Evolutionary conservation across 2,329 filamentous ascomycete species (phyloP).

Genomic region (Fusarium udum): DNA sequence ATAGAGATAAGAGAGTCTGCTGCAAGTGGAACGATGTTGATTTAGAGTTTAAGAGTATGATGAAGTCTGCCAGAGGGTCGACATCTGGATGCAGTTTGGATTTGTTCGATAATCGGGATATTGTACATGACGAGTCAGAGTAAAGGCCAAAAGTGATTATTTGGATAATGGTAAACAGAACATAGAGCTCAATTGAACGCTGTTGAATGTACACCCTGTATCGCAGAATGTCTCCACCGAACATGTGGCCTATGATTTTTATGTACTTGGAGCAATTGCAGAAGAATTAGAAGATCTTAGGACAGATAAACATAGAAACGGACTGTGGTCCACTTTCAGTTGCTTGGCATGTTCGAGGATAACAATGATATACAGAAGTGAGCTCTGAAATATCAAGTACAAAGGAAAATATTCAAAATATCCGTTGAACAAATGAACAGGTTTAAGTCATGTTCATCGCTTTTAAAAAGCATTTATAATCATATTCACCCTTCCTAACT

Average conservation of each 20-base stretch:
- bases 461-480: background rate
- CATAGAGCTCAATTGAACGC: background rate
- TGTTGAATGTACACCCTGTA: fast-evolving
- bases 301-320: fast-evolving
- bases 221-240: fast-evolving
- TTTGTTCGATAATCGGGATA: fast-evolving
- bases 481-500: fast-evolving
- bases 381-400: background rate
- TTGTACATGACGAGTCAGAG: fast-evolving
- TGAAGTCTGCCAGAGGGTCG: fast-evolving
- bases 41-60: fast-evolving
- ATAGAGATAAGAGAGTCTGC: background rate
- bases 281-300: fast-evolving
- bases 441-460: fast-evolving
- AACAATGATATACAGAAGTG: fast-evolving
- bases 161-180: background rate
- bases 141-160: fast-evolving
- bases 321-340: fast-evolving
- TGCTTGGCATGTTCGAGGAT: fast-evolving
- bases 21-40: background rate
- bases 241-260: fast-evolving
- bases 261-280: fast-evolving
- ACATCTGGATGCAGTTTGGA: fast-evolving
- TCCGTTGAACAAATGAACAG: background rate
- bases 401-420: fast-evolving